phyloP scores from a whole-genome alignment of 345 rosid genomes.

The Citrus cavaleriei region DNA sequence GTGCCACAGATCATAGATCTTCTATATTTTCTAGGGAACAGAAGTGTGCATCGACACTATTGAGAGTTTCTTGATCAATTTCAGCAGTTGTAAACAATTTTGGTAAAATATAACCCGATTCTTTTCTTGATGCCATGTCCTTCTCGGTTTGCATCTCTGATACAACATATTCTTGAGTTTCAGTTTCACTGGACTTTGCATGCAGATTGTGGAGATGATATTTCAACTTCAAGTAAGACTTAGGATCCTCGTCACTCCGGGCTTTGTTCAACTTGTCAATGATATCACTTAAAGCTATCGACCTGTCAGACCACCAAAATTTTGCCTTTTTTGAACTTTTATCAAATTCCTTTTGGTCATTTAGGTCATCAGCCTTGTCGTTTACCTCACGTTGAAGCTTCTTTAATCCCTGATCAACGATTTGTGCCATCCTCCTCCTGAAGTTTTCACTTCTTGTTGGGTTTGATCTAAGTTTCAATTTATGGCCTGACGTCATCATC shows the following conservation, averaged over 20 bases:
- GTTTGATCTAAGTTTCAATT: constrained; percentile 47
- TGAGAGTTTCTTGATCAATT: constrained; percentile 56
- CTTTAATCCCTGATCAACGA: constrained; percentile 58
- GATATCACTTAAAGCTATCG: constrained; percentile 50
- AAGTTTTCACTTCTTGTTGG: constrained; percentile 45
- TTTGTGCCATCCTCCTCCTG: constrained; percentile 47
- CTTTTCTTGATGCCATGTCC: constrained; percentile 19
- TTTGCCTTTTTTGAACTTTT: constrained; percentile 31
- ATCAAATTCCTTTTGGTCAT: constrained; percentile 30
- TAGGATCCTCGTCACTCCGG: constrained; percentile 73
- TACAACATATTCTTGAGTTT: constrained; percentile 15
- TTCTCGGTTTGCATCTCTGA: constrained; percentile 21
- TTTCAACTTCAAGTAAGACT: constrained; percentile 62
- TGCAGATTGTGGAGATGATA: constrained; percentile 34
- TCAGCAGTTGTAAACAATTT: constrained; percentile 39
- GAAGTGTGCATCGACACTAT: constrained; percentile 41
- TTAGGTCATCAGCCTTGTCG: constrained; percentile 16
- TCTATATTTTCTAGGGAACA: constrained; percentile 49
- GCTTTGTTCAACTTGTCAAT: constrained; percentile 75
- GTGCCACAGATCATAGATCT: constrained; percentile 26
- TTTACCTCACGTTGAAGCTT: constrained; percentile 41
- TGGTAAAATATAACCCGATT: constrained; percentile 21
- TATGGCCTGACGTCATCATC: constrained; percentile 32
- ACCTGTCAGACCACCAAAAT: constrained; percentile 39
- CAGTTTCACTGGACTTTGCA: constrained; percentile 12